Evolutionary conservation across 768 basidiomycete genomes (phyloP).

Genomic region (Boletus rubescentipes): DNA sequence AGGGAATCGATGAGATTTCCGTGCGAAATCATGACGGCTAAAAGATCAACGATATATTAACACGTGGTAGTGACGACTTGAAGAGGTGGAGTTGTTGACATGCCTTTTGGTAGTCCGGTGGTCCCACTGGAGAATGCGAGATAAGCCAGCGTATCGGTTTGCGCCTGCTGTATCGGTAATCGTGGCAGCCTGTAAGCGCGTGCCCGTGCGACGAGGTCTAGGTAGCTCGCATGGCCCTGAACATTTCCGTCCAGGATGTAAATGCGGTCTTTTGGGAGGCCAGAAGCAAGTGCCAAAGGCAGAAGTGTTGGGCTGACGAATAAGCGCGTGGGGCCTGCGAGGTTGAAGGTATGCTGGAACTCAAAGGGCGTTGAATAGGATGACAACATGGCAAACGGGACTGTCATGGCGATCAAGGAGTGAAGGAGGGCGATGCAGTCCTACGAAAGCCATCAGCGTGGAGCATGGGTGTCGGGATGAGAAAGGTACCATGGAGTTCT

Average conservation of each 20-base stretch:
- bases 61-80: background rate
- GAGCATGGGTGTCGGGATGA: background rate
- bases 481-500: slow-evolving; percentile 58
- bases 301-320: slow-evolving; percentile 54
- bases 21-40: slow-evolving; percentile 75
- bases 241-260: slow-evolving; percentile 47
- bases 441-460: slow-evolving; percentile 30
- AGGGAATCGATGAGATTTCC: slow-evolving; percentile 55
- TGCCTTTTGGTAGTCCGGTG: slow-evolving; percentile 74
- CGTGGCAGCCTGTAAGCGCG: slow-evolving; percentile 38
- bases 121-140: slow-evolving; percentile 79
- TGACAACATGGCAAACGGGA: slow-evolving; percentile 55
- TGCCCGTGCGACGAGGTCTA: slow-evolving; percentile 43
- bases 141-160: slow-evolving; percentile 60
- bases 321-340: slow-evolving; percentile 48
- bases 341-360: slow-evolving; percentile 47
- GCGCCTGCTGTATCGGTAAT: slow-evolving; percentile 44
- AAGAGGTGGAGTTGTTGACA: background rate
- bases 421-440: slow-evolving; percentile 55
- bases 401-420: slow-evolving; percentile 46
- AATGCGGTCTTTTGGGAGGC: slow-evolving; percentile 41
- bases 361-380: slow-evolving; percentile 57
- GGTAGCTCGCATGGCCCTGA: slow-evolving; percentile 43
- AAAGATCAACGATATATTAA: slow-evolving; percentile 3
- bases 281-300: slow-evolving; percentile 39